Evolutionary conservation across 2,329 filamentous ascomycete species (phyloP).

Genomic region (Exophiala viscosa): DNA sequence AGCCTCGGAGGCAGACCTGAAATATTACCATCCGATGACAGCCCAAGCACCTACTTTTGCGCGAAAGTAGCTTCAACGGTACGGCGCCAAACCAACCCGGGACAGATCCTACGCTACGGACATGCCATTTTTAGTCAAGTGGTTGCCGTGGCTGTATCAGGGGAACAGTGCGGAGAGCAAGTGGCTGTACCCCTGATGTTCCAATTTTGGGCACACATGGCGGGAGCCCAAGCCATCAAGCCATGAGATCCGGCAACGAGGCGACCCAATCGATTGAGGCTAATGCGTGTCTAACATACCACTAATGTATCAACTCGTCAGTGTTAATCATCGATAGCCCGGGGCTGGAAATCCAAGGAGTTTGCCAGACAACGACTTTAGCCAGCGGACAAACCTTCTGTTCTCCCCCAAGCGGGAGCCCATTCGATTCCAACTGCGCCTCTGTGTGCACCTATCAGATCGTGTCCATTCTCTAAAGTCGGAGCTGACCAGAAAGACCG

Average conservation of each 20-base stretch:
- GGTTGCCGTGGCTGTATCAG: slow-evolving; percentile 21
- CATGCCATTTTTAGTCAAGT: slow-evolving; percentile 22
- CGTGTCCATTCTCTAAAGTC: background rate
- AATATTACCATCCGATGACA: slow-evolving; percentile 2
- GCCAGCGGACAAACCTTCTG: slow-evolving; percentile 10
- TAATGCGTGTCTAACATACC: slow-evolving; percentile 8
- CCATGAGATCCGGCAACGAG: slow-evolving; percentile 1
- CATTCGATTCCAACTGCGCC: slow-evolving; percentile 13
- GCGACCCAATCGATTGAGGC: slow-evolving; percentile 2
- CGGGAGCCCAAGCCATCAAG: background rate
- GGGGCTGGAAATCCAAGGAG: slow-evolving; percentile 1
- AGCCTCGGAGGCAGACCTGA: background rate
- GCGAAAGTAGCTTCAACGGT: background rate
- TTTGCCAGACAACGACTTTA: slow-evolving; percentile 3
- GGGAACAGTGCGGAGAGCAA: slow-evolving; percentile 14
- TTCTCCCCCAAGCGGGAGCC: background rate
- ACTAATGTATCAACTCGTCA: slow-evolving; percentile 12
- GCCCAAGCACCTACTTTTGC: background rate
- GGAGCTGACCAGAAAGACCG: background rate
- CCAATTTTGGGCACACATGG: slow-evolving; percentile 14
- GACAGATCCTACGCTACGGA: slow-evolving; percentile 17
- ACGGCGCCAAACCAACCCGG: background rate
- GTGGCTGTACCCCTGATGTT: slow-evolving; percentile 11
- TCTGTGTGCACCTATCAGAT: slow-evolving; percentile 13
- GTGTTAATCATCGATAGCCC: background rate